Evolutionary conservation across 345 rosid species (phyloP).

Genomic region (Boechera divaricarpa): DNA sequence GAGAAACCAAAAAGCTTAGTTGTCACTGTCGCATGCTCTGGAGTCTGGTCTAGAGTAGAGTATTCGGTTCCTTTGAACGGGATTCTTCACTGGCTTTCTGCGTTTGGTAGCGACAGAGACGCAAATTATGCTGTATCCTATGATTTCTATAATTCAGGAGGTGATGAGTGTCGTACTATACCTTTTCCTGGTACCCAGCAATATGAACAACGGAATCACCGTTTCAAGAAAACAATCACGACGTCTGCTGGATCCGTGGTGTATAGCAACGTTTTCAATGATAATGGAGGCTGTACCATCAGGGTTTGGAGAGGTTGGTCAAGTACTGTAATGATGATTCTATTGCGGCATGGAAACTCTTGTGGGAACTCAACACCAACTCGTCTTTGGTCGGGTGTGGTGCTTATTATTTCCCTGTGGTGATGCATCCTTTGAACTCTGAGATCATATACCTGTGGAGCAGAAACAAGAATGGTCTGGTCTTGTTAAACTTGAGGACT

Average conservation of each 20-base stretch:
- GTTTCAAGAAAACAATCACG: neutral
- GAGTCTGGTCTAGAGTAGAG: neutral
- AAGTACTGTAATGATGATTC: neutral
- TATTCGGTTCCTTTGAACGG: neutral
- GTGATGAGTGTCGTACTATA: neutral
- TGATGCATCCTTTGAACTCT: neutral
- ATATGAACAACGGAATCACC: too few species aligned
- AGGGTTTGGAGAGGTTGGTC: neutral
- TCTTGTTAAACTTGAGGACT: neutral
- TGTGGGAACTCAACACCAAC: neutral
- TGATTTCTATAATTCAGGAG: neutral
- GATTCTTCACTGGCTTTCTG: neutral
- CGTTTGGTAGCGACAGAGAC: neutral
- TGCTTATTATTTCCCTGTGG: neutral
- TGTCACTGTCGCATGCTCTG: neutral
- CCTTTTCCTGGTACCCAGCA: neutral
- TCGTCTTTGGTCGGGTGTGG: neutral
- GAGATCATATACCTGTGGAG: neutral
- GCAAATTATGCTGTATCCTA: neutral
- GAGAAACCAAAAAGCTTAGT: neutral
- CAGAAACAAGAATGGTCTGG: neutral
- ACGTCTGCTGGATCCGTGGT: neutral
- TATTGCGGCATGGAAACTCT: neutral
- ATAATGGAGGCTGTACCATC: neutral
- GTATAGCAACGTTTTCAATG: neutral